Evolutionary conservation across 345 rosid species (phyloP), one percentile per base, ranked within the genome.

Genomic region (Salix purpurea): DNA sequence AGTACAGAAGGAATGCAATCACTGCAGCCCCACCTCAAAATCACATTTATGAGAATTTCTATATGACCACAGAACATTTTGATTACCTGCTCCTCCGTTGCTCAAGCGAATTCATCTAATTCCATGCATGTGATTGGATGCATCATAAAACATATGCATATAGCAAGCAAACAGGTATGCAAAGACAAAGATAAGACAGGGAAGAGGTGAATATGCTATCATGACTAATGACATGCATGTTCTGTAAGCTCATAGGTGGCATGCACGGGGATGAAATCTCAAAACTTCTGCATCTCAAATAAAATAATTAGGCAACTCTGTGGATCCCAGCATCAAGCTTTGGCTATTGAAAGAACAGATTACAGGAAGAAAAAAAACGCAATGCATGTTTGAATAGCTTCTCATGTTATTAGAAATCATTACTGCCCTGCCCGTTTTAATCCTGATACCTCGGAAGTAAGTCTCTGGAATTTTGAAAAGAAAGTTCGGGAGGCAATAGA

Each of bases 91-190:
- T 80, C 81, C 66, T 88, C 91, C 65, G 94, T 90, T 78, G 80
- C 86, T 18, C 69, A 82, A 75, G 97, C 94, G 70, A 94, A 86
- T 84, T 92, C 94, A 67, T 76, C 84, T 61, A 90, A 75, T 69
- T 93, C 99, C 34, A 30, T 30, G 32, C 32, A 30, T 30, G 32
- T 30, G 32, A 30, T 30, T 30, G 32, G 32, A 30, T 32, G 34
- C 34, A 32, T 32, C 34, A 92, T 19, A 23, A 52, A 52, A 19
- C 19, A 67, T 30, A 44, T 19, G n/a, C 15, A 78, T 5, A 72
- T 23, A 44, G 24, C 28, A 42, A 28, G 18, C 32, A 32, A 28
- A 52, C 7, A 23, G 5, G 10, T 65, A 56, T 21, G 11, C 26
- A 56, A 8, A n/a, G n/a, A 2, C 9, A 50, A 48, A 46, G 15